A percentile compares a stretch with the other conserved stretches of the same genome.
Conservation (phyloP, 2,329 filamentous ascomycete genomes). For the Tolypocladium cylindrosporum region DNA sequence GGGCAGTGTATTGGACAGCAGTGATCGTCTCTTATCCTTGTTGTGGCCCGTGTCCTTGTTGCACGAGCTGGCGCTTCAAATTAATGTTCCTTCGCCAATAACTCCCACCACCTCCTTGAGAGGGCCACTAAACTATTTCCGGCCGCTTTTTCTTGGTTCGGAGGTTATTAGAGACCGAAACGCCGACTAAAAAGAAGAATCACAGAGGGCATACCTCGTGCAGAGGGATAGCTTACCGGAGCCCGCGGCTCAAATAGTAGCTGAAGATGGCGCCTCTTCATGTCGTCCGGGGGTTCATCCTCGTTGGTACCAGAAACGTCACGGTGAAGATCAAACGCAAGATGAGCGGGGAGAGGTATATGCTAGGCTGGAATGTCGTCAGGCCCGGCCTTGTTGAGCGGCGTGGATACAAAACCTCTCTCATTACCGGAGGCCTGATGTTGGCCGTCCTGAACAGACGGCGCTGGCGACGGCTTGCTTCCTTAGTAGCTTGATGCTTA, state of each 20-base stretch:
- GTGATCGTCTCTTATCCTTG: not conserved
- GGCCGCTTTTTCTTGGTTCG: not conserved
- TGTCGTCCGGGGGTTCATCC: not conserved
- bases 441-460: not conserved
- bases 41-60: not conserved
- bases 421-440: not conserved
- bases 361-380: not conserved
- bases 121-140: not conserved
- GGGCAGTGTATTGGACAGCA: too few species aligned
- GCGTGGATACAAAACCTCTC: not conserved
- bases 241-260: not conserved
- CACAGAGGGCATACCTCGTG: not conserved
- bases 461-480: not conserved
- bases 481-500: not conserved
- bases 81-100: not conserved
- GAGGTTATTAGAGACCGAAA: not conserved
- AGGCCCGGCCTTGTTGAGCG: not conserved
- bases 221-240: not conserved
- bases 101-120: not conserved
- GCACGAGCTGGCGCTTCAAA: not conserved
- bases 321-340: not conserved
- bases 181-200: not conserved
- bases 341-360: too few species aligned
- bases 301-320: not conserved
- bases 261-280: not conserved